Base-by-base conservation (phyloP, 176 grass and related monocot species). In the Alloteropsis semialata region DNA sequence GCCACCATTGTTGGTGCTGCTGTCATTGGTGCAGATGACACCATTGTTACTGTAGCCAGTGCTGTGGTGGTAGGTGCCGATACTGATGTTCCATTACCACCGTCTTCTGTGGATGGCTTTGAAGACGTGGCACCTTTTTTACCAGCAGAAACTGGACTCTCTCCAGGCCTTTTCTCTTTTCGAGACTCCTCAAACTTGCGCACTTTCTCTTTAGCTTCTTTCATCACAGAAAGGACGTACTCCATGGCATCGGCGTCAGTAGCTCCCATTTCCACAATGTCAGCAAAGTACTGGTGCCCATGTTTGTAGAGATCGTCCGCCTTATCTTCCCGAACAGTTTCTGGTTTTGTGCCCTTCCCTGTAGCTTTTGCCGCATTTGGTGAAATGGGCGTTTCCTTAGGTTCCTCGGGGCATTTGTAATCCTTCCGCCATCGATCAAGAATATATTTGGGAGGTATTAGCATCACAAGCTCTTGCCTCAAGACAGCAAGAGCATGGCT, bases 361-460 rank as follows among this genome's bases (percentile, higher is more conserved):
- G 81, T 55, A 75, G 75, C 15, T 60, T 77, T 78, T 29, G 67
- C 59, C 3, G 55, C 79, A 86, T 66, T 70, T 28, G 77, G 78
- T 65, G 76, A 65, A 45, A 90, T 72, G 27, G 74, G 79, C 59
- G 66, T 82, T 81, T 79, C 90, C 62, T 91, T 91, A 59, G 88
- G 53, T 78, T 87, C 92, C 84, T 93, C 86, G 0, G 90, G 83
- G 63, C 95, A 92, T 82, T 98, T 98, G 73, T 87, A 98, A 77
- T 98, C 92, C 84, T 98, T 98, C 79, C 89, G 90, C 92, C 92
- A 98, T 15, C 92, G 90, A 73, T 84, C 88, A 57, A 98, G 89
- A 82, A 98, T 87, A 70, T 98, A 98, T 77, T 83, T 93, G n/a
- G 83, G 78, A 78, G 96, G 93, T 88, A 98, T 93, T 68, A 93